Base-by-base conservation (phyloP, 148 eudicot genomes). In the Selenicereus undatus region DNA sequence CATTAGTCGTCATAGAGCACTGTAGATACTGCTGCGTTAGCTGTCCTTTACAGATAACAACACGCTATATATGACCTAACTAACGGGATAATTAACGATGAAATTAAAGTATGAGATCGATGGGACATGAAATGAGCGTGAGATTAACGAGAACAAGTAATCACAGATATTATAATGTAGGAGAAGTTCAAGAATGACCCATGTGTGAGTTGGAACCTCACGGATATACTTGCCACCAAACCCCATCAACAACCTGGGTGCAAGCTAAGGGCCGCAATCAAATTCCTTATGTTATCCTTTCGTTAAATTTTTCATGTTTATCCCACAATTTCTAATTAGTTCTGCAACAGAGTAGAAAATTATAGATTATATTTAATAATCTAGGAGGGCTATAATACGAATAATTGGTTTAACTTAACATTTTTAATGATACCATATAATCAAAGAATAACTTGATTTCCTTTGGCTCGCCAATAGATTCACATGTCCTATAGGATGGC, bases 141-240 rank as follows among this genome's bases (percentile, higher is more conserved):
- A 64, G 68, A 64, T 64, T 64, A 13, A 24, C 68, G 11, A 64
- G 27, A 64, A 10, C n/a, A 64, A 64, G 68, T n/a, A 64, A 64
- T 60, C 65, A 64, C 1, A 8, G 22, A 56, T 20, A 56, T 20
- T 56, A 20, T 56, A 56, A 54, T 54, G 62, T 54, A 2, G 62
- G 62, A 17, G n/a, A 54, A 9, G 52, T 48, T 48, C 14, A 48
- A 48, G 52, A 48, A 64, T 64, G 29, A 64, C 29, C 68, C 68
- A 64, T 64, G 68, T n/a, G 68, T 64, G 68, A 64, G 68, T 64
- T 64, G 68, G 26, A 64, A 64, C 12, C 68, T 64, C 68, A 64
- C 68, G 68, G 68, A 64, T 64, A 64, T n/a, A 24, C 68, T 64
- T 64, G 29, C 68, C 68, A 64, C 26, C 68, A 64, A 64, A 64